phyloP scores from a whole-genome alignment of 139 green algal species.

The Pseudopediastrum boryanum region DNA sequence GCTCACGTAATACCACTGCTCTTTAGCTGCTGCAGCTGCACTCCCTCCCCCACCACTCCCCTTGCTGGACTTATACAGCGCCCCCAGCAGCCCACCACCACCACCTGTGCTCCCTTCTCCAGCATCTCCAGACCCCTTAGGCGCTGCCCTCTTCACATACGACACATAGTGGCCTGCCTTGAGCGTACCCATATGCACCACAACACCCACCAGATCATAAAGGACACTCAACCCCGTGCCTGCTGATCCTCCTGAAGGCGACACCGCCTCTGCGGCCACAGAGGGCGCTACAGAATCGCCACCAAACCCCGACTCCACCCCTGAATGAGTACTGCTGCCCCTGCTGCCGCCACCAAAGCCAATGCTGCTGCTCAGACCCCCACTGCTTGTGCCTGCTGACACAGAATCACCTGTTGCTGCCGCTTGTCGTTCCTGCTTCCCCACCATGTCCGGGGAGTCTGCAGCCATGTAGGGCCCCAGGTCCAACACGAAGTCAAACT shows the following conservation, averaged over 20 bases:
- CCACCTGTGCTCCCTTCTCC: no score
- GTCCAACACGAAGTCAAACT: constrained; percentile 42
- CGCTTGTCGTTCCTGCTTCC: not conserved
- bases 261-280: no score
- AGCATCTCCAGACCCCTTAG: not conserved
- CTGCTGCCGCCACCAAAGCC: no score
- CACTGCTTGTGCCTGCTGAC: constrained; percentile 6
- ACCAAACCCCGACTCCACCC: no score
- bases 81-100: not conserved
- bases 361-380: constrained; percentile 17
- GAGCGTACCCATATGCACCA: constrained; percentile 73
- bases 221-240: not conserved
- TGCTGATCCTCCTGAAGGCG: not conserved
- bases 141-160: constrained; percentile 52
- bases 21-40: not conserved
- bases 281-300: no score
- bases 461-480: constrained; percentile 23
- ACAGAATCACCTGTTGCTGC: constrained; percentile 13
- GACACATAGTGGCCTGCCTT: constrained; percentile 72
- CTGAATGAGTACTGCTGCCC: no score
- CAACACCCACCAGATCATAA: constrained; percentile 71
- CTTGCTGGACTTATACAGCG: not conserved
- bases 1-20: constrained; percentile 42
- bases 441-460: not conserved
- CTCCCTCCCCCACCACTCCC: not conserved